Evolutionary conservation across 306 rosid species (phyloP).

Genomic region (Quercus aquifolioides): DNA sequence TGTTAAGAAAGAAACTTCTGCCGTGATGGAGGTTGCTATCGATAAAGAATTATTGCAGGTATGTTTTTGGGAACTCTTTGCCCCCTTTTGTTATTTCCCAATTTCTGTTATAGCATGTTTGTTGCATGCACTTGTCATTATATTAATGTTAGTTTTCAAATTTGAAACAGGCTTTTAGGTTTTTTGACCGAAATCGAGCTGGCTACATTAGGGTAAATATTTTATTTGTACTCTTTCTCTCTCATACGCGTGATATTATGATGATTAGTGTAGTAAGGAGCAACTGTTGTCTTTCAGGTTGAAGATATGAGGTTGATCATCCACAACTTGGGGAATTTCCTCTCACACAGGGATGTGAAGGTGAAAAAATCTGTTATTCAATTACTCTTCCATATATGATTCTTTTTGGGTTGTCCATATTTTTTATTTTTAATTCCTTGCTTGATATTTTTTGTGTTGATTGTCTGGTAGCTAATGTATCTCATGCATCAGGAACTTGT

Average conservation of each 20-base stretch:
- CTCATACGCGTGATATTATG: neutral
- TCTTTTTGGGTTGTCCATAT: neutral
- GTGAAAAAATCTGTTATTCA: slow-evolving; percentile 31
- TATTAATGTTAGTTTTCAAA: slow-evolving; percentile 9
- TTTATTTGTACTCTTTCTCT: neutral
- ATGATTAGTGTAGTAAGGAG: slow-evolving; percentile 1
- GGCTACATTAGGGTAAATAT: slow-evolving; percentile 81
- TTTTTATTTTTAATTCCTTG: neutral
- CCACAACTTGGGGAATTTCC: slow-evolving; percentile 86
- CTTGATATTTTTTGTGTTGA: neutral
- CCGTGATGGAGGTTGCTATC: slow-evolving; percentile 46
- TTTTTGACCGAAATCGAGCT: slow-evolving; percentile 76
- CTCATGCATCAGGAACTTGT: slow-evolving; percentile 79
- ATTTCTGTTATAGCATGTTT: neutral
- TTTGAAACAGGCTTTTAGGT: slow-evolving; percentile 80
- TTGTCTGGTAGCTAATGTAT: slow-evolving; percentile 5
- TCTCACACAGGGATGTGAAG: slow-evolving; percentile 94
- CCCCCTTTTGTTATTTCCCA: neutral
- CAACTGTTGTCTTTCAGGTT: slow-evolving; percentile 51
- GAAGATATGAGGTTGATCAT: slow-evolving; percentile 86
- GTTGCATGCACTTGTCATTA: neutral
- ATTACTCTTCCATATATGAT: neutral
- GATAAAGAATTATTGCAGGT: slow-evolving; percentile 90
- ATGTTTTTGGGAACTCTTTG: slow-evolving; percentile 3
- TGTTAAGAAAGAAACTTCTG: slow-evolving; percentile 45